Evolutionary conservation across 2,329 filamentous ascomycete genomes (phyloP).

Genomic region (Penicillium corylophilum): DNA sequence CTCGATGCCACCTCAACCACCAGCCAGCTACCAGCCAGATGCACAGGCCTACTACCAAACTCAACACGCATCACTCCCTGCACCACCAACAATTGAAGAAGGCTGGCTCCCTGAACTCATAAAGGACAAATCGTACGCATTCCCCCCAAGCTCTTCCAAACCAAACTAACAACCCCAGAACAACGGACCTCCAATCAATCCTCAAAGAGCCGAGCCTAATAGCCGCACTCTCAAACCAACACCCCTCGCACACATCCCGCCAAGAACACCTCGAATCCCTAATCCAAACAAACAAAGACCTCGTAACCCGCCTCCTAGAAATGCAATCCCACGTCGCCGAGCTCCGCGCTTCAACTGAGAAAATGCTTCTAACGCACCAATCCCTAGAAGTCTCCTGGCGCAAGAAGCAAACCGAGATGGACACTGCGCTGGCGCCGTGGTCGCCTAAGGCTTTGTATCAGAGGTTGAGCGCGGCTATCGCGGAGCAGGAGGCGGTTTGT

Average conservation of each 20-base stretch:
- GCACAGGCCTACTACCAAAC: conserved; percentile 10
- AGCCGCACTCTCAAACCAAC: conserved; percentile 71
- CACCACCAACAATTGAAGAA: conserved; percentile 53
- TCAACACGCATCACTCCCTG: conserved; percentile 19
- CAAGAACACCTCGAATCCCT: conserved; percentile 64
- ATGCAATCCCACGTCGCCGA: conserved; percentile 50
- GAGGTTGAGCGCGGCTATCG: conserved; percentile 70
- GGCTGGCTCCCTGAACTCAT: conserved; percentile 74
- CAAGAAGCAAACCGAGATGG: conserved; percentile 84
- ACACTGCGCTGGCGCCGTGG: conserved; percentile 78
- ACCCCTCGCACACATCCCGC: conserved; percentile 68
- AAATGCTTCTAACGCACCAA: conserved; percentile 77
- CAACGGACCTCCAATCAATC: conserved; percentile 67
- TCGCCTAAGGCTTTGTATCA: conserved; percentile 85
- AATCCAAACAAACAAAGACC: conserved; percentile 68
- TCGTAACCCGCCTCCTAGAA: conserved; percentile 54
- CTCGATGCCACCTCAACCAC: conserved; percentile 44
- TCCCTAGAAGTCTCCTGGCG: conserved; percentile 91
- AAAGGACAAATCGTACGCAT: conserved; percentile 74
- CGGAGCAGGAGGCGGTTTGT: conserved; percentile 80
- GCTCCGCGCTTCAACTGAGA: conserved; percentile 68
- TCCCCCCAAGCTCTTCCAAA: conserved; percentile 7
- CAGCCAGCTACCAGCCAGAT: conserved; percentile 27
- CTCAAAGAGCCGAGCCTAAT: conserved; percentile 69
- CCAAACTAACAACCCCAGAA: conserved; percentile 19